Percentiles rank a stretch among this genome's conserved stretches.
Conservation (phyloP, 148 eudicot genomes). For the Suaeda aralocaspica region DNA sequence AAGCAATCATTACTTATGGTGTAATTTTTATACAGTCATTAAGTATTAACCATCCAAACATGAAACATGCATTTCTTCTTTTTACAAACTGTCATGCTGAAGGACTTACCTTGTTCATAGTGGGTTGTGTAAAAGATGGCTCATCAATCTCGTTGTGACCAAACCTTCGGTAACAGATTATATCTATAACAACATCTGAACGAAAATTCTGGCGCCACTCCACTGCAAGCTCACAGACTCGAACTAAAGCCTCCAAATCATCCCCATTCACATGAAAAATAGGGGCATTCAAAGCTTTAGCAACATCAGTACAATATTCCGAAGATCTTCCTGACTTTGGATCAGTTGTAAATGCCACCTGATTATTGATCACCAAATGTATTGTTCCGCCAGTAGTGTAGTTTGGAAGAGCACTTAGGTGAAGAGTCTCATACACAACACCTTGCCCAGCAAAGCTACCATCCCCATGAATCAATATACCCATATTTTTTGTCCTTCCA, state of each 20-base stretch:
- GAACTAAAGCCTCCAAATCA: slow-evolving; percentile 88
- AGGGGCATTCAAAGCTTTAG: slow-evolving; percentile 82
- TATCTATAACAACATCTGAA: slow-evolving; percentile 90
- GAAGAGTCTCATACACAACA: slow-evolving; percentile 90
- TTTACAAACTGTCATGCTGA: background rate
- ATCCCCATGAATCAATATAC: slow-evolving; percentile 79
- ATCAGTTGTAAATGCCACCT: slow-evolving; percentile 95
- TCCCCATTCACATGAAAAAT: slow-evolving; percentile 98
- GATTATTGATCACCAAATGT: slow-evolving; percentile 86
- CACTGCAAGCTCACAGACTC: slow-evolving; percentile 91
- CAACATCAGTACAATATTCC: slow-evolving; percentile 93
- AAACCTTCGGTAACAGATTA: slow-evolving; percentile 83
- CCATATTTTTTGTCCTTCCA: slow-evolving; percentile 70
- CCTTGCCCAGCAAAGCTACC: slow-evolving; percentile 98
- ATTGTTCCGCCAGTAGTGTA: slow-evolving; percentile 89
- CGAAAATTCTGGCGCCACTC: slow-evolving; percentile 97
- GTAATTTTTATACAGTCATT: too few relatives aligned
- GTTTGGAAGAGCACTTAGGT: slow-evolving; percentile 88
- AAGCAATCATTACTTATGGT: too few relatives aligned
- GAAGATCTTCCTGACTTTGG: slow-evolving; percentile 83
- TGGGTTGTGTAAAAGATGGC: slow-evolving; percentile 92
- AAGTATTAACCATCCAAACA: background rate
- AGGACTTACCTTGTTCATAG: slow-evolving; percentile 66
- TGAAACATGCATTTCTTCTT: background rate
- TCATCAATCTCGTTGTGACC: slow-evolving; percentile 97